Evolutionary conservation across 75 land plant species (phyloP), one percentile per base, ranked within the genome.

Genomic region (Ceratopteris richardii): DNA sequence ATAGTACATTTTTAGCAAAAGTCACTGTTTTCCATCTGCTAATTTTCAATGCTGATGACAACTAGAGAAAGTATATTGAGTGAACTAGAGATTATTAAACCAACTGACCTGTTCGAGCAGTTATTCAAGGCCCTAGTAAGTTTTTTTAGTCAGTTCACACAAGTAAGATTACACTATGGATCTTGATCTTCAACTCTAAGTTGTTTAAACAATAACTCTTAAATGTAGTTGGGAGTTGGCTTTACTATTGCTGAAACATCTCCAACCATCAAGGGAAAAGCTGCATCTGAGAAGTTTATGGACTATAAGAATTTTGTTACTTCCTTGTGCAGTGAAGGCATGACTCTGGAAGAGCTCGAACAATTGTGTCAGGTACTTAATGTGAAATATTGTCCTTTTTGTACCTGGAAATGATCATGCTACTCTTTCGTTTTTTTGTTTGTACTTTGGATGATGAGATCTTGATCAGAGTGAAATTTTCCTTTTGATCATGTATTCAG

Each of bases 101-200:
- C 96, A 41, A 65, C 83, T 41, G 72, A 75, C 64, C 82, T 94
- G 14, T 94, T 94, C 61, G 68, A 79, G 63, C 98, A 89, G 65
- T 79, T 94, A 24, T 86, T 88, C 63, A 57, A 70, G 44, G 67
- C 87, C 31, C 51, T 78, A 33, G 98, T 89, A 64, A 74, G 96
- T 71, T 7, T 31, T n/a, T 54, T 48, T 25, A 7, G n/a, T 1
- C 16, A 18, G 1, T 7, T 16, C 29, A 14, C 21, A 4, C 39
- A 37, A 1, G 7, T 31, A 5, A 2, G 2, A 47, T 61, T 61
- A 5, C 44, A n/a, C 2, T 5, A 44, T 14, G 18, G 19, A 11
- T 44, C 2, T 28, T 29, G 13, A 17, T 30, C 14, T 7, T 23
- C 29, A 31, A 33, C 23, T 9, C 4, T 57, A 24, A 58, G 61